A percentile compares a stretch with the other conserved stretches of the same genome.
Evolutionary conservation across 768 basidiomycete genomes (phyloP).

Genomic region (Pisolithus albus): DNA sequence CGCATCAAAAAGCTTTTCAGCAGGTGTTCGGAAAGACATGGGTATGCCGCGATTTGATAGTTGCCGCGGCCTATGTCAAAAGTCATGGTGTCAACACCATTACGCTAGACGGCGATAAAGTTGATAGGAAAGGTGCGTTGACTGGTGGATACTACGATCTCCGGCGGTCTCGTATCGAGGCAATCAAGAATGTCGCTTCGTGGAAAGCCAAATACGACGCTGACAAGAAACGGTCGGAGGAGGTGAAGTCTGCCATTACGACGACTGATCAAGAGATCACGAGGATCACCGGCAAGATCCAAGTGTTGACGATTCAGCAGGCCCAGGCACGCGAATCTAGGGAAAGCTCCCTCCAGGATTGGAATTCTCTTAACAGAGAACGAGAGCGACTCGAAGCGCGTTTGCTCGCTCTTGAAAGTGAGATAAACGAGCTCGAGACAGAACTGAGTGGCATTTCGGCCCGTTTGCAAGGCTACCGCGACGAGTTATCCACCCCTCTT

Average conservation of each 20-base stretch:
- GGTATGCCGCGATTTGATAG: conserved; percentile 86
- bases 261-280: conserved; percentile 86
- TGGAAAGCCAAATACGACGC: conserved; percentile 71
- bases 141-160: conserved; percentile 97
- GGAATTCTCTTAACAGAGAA: conserved; percentile 51
- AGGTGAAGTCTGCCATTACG: conserved; percentile 66
- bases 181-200: conserved; percentile 63
- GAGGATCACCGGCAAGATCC: conserved; percentile 60
- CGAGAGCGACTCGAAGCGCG: conserved; percentile 62
- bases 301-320: conserved; percentile 63
- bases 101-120: conserved; percentile 95
- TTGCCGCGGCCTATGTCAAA: conserved; percentile 91
- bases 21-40: conserved; percentile 98
- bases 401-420: conserved; percentile 56
- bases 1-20: conserved; percentile 78
- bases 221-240: conserved; percentile 56
- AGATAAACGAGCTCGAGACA: conserved; percentile 63
- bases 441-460: conserved; percentile 59
- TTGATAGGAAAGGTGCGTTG: conserved; percentile 91
- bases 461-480: conserved; percentile 55
- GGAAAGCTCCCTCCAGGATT: conserved; percentile 61
- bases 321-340: conserved; percentile 62
- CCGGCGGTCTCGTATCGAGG: conserved; percentile 83
- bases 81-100: conserved; percentile 95
- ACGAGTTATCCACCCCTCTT: conserved; percentile 71